Percentiles rank a stretch among this genome's conserved stretches.
Conservation (phyloP, 371 early-diverging fungal species). For the Rhizopus stolonifer region DNA sequence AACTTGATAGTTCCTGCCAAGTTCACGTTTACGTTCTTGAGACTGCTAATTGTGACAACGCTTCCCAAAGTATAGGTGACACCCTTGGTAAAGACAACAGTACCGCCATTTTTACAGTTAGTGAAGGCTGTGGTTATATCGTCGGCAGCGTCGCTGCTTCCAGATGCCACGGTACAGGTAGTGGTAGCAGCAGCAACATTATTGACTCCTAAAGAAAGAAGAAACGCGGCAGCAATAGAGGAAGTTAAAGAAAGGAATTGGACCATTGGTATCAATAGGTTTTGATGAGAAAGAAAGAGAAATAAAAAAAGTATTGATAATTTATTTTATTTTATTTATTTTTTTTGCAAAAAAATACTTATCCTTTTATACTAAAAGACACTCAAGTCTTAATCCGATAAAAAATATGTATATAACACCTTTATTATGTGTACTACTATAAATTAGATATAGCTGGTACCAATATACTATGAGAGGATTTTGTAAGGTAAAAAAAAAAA, state of each 20-base stretch:
- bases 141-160: constrained; percentile 24
- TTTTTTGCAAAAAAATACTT: no score
- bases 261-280: neutral
- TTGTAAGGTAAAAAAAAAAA: no score
- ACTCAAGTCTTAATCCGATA: no score
- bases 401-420: no score
- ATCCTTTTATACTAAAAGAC: no score
- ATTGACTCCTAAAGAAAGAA: neutral
- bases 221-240: neutral
- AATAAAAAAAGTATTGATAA: no score
- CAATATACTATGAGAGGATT: no score
- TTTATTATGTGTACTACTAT: no score
- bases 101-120: constrained; percentile 34
- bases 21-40: no score
- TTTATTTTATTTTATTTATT: no score
- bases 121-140: constrained; percentile 29
- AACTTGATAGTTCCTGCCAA: constrained; percentile 30
- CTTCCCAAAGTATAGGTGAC: constrained; percentile 26
- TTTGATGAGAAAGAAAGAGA: no score
- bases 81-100: constrained; percentile 29
- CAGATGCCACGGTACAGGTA: constrained; percentile 25
- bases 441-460: no score
- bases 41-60: constrained; percentile 17
- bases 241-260: neutral
- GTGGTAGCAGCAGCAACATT: constrained; percentile 16